Conservation (phyloP, 257 asterid genomes). For the Marsdenia floribunda region DNA sequence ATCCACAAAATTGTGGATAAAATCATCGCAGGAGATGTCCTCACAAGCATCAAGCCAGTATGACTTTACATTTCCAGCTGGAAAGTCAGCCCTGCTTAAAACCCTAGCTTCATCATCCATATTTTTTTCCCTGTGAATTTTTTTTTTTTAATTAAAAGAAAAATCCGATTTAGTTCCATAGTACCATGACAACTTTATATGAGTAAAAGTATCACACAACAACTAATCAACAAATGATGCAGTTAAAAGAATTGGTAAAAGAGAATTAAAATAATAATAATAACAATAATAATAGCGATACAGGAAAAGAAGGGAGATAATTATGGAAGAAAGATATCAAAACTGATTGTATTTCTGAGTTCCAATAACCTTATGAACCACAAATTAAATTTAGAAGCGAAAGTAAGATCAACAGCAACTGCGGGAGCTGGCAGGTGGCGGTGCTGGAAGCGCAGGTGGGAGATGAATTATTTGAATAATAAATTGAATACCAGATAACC, state of each 20-base stretch:
- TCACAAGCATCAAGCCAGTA: slow-evolving; percentile 93
- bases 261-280: neutral
- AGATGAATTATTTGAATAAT: neutral
- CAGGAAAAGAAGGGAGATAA: neutral
- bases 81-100: slow-evolving; percentile 28
- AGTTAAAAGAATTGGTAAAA: neutral
- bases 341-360: neutral
- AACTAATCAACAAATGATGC: too few relatives aligned
- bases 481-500: neutral
- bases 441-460: neutral
- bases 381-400: neutral
- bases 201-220: neutral
- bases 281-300: neutral
- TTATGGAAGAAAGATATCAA: neutral
- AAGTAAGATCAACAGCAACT: neutral
- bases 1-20: slow-evolving; percentile 40
- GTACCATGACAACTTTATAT: neutral
- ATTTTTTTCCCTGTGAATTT: too few relatives aligned
- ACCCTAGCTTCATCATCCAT: slow-evolving; percentile 60
- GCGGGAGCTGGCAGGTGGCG: neutral
- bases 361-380: neutral
- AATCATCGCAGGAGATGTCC: slow-evolving; percentile 68
- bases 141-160: too few relatives aligned
- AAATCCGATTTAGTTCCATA: neutral
- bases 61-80: slow-evolving; percentile 39